A percentile compares a stretch with the other conserved stretches of the same genome.
Conservation (phyloP, 768 basidiomycete species). For the Sporobolomyces phaffii region DNA sequence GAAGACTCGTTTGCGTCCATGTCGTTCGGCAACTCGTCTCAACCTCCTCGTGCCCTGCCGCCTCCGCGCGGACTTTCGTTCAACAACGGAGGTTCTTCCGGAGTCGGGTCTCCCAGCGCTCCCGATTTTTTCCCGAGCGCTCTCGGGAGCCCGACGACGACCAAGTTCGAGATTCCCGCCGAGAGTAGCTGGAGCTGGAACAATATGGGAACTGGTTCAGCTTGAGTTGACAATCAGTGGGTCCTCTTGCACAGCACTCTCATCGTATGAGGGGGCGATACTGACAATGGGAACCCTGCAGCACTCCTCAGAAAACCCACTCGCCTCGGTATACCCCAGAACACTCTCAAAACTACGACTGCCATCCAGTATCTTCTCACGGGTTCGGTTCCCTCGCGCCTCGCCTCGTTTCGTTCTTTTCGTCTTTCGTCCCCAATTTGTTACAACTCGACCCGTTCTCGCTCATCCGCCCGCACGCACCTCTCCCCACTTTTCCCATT, state of each 20-base stretch:
- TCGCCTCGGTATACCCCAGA: constrained; percentile 51
- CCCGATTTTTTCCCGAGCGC: constrained; percentile 28
- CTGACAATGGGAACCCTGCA: too few species aligned
- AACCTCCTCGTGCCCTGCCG: not conserved
- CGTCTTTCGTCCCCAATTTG: not conserved
- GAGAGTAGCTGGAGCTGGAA: constrained; percentile 21
- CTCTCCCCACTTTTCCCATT: not conserved
- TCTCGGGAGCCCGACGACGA: constrained; percentile 21
- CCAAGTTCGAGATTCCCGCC: constrained; percentile 6
- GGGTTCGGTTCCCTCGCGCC: constrained; percentile 46
- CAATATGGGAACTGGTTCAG: constrained; percentile 2
- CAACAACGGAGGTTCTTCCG: not conserved
- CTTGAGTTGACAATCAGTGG: not conserved
- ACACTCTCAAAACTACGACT: not conserved
- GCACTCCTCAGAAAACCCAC: too few species aligned
- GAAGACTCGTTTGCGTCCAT: constrained; percentile 15
- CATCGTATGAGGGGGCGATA: too few species aligned
- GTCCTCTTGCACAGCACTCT: too few species aligned
- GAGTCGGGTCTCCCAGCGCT: constrained; percentile 11
- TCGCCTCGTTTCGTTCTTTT: constrained; percentile 40
- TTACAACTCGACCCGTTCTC: constrained; percentile 1
- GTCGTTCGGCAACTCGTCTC: constrained; percentile 1
- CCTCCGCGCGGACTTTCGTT: constrained; percentile 14
- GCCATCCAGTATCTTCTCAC: constrained; percentile 42
- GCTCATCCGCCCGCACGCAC: not conserved